A percentile compares a stretch with the other conserved stretches of the same genome.
These are phyloP conservation scores for Trichoderma erinaceum DNA, from an alignment of 495 filamentous ascomycete species.

Conservation along the genomic window DNA sequence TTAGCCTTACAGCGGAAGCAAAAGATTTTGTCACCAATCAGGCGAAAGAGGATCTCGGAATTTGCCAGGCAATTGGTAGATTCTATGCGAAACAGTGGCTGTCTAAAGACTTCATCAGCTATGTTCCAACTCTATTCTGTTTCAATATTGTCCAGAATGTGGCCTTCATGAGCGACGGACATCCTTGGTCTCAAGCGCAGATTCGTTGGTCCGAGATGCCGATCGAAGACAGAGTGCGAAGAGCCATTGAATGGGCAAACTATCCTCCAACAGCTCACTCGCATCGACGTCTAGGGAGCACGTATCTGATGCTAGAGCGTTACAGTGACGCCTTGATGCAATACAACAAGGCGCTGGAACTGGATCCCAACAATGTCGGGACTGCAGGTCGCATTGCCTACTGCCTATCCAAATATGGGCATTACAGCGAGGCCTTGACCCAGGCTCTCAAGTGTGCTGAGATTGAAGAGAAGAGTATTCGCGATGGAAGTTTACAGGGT, in stretches of 20 bases:
- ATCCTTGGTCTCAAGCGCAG: constrained; percentile 14
- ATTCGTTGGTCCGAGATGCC: neutral
- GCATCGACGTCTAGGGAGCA: constrained; percentile 17
- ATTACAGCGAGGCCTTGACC: constrained; percentile 7
- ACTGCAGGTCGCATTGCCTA: constrained; percentile 14
- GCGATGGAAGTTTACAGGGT: neutral
- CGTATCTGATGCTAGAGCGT: constrained; percentile 6
- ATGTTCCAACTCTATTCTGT: constrained; percentile 16
- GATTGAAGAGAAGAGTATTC: constrained; percentile 14
- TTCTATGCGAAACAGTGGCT: constrained; percentile 16
- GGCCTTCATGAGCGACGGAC: constrained; percentile 12
- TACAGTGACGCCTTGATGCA: constrained; percentile 15
- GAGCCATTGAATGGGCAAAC: constrained; percentile 14
- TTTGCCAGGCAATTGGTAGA: constrained; percentile 13
- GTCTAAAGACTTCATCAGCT: neutral
- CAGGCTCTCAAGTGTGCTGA: constrained; percentile 15
- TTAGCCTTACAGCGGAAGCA: neutral
- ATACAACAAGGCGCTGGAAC: constrained; percentile 15
- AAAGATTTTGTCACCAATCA: neutral
- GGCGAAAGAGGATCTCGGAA: neutral
- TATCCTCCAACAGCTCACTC: constrained; percentile 3
- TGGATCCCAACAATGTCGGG: constrained; percentile 10
- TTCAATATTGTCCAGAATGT: constrained; percentile 16
- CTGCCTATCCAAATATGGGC: neutral
- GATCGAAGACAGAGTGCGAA: neutral